Conservation (phyloP, 495 filamentous ascomycete genomes). For the Xylaria grammica region DNA sequence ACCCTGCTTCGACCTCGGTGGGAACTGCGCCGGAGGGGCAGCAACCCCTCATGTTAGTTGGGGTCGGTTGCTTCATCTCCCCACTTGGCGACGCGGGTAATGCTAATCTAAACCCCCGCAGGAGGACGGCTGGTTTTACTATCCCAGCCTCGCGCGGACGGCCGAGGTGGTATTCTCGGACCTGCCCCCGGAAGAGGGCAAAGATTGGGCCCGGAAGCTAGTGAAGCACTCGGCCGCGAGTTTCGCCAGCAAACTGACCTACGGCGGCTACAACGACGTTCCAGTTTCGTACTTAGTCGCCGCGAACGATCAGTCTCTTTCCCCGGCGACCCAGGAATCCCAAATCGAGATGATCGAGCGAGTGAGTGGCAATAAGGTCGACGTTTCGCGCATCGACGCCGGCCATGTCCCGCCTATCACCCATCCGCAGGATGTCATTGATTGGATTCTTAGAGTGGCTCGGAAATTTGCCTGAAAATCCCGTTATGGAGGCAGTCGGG, state of each 20-base stretch:
- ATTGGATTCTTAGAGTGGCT: slow-evolving; percentile 15
- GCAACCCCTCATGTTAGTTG: slow-evolving; percentile 24
- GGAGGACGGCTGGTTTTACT: slow-evolving; percentile 28
- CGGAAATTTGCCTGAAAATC: background rate
- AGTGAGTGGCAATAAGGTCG: slow-evolving; percentile 34
- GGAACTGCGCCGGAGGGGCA: slow-evolving; percentile 12
- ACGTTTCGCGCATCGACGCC: slow-evolving; percentile 27
- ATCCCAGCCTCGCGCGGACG: slow-evolving; percentile 17
- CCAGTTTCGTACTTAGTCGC: slow-evolving; percentile 53
- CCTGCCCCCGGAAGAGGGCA: slow-evolving; percentile 26
- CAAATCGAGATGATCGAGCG: slow-evolving; percentile 35
- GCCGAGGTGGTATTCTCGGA: slow-evolving; percentile 29
- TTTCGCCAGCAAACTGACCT: slow-evolving; percentile 34
- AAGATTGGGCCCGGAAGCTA: slow-evolving; percentile 28
- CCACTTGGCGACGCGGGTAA: background rate
- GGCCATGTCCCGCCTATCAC: slow-evolving; percentile 31
- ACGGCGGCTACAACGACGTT: slow-evolving; percentile 50
- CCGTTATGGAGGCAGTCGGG: too few relatives aligned
- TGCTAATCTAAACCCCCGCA: slow-evolving; percentile 18
- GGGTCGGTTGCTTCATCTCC: slow-evolving; percentile 20
- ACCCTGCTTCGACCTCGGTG: slow-evolving; percentile 6
- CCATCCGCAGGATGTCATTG: slow-evolving; percentile 20
- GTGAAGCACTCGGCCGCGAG: slow-evolving; percentile 30
- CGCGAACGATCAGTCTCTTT: slow-evolving; percentile 46
- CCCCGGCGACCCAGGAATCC: slow-evolving; percentile 38